Conservation (phyloP, 805 yeast species). For the Candida caryicola region DNA sequence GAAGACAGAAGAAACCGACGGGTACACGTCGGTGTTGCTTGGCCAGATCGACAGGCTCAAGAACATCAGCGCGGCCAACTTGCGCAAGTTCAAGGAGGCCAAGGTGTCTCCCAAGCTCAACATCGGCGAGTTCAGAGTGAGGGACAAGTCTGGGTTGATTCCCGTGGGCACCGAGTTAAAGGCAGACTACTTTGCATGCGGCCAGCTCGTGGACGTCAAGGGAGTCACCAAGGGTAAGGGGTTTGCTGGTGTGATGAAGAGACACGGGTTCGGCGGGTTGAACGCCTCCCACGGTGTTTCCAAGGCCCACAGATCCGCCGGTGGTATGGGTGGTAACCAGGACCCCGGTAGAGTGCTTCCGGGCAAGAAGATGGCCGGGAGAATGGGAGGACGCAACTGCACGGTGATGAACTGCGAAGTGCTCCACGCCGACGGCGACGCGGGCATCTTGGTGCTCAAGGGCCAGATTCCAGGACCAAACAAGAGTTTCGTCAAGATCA, state of each 20-base stretch:
- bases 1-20: constrained; percentile 69
- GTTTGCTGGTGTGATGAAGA: constrained; percentile 96
- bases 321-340: constrained; percentile 94
- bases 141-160: constrained; percentile 59
- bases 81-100: constrained; percentile 78
- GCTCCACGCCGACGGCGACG: constrained; percentile 74
- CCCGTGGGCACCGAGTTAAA: constrained; percentile 74
- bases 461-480: constrained; percentile 92
- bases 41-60: constrained; percentile 75
- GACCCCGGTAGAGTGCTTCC: constrained; percentile 95
- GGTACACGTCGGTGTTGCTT: constrained; percentile 81
- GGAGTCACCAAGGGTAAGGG: constrained; percentile 92
- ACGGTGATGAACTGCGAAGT: constrained; percentile 78
- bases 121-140: constrained; percentile 76
- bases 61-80: constrained; percentile 43
- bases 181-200: constrained; percentile 81
- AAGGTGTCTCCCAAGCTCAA: constrained; percentile 78
- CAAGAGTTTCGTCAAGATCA: constrained; percentile 67
- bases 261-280: constrained; percentile 86
- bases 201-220: constrained; percentile 80
- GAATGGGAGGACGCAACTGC: constrained; percentile 76
- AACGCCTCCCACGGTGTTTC: constrained; percentile 96
- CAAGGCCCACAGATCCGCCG: constrained; percentile 88
- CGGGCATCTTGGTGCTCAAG: constrained; percentile 77
- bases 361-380: constrained; percentile 98